Percentiles rank a stretch among this genome's conserved stretches.
phyloP scores from a whole-genome alignment of 2,329 filamentous ascomycete genomes.

The Bipolaris zeicola region DNA sequence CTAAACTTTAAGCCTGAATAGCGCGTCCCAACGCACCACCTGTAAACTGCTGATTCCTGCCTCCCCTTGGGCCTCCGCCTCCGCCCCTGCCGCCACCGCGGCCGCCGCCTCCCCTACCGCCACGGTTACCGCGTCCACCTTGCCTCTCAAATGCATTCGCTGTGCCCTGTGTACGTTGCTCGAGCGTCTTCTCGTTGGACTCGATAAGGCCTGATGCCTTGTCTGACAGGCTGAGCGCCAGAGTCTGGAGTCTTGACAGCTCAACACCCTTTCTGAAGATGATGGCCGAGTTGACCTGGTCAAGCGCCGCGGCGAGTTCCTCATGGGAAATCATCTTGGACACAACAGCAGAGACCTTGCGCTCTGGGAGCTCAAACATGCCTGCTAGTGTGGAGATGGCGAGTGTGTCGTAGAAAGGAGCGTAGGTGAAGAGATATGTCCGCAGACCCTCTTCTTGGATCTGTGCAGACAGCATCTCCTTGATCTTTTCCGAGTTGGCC shows the following conservation, averaged over 20 bases:
- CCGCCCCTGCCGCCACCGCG: conserved; percentile 64
- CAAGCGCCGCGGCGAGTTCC: conserved; percentile 91
- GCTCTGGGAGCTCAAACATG: conserved; percentile 93
- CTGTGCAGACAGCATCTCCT: conserved; percentile 95
- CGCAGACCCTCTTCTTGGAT: conserved; percentile 98
- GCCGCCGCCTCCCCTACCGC: conserved; percentile 60
- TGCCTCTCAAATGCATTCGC: conserved; percentile 94
- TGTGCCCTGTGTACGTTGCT: conserved; percentile 95
- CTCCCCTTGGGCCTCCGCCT: conserved; percentile 61
- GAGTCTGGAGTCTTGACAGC: conserved; percentile 90
- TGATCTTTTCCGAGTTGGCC: conserved; percentile 90
- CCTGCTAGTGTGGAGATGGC: conserved; percentile 80
- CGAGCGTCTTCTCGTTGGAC: conserved; percentile 94
- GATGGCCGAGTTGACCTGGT: conserved; percentile 96
- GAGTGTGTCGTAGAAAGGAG: conserved; percentile 97
- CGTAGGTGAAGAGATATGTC: conserved; percentile 99
- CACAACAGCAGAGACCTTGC: conserved; percentile 92
- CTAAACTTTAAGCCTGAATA: conserved; percentile 54
- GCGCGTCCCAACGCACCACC: conserved; percentile 74
- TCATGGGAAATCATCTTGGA: conserved; percentile 99
- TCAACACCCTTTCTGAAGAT: conserved; percentile 99
- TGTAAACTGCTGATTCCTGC: conserved; percentile 78
- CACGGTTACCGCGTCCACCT: conserved; percentile 77
- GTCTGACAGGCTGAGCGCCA: conserved; percentile 91
- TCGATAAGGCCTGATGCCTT: conserved; percentile 97